These are phyloP conservation scores for Phytophthora macrochlamydospora DNA, from an alignment of 352 stramenopile genomes.

Conservation along the genomic window DNA sequence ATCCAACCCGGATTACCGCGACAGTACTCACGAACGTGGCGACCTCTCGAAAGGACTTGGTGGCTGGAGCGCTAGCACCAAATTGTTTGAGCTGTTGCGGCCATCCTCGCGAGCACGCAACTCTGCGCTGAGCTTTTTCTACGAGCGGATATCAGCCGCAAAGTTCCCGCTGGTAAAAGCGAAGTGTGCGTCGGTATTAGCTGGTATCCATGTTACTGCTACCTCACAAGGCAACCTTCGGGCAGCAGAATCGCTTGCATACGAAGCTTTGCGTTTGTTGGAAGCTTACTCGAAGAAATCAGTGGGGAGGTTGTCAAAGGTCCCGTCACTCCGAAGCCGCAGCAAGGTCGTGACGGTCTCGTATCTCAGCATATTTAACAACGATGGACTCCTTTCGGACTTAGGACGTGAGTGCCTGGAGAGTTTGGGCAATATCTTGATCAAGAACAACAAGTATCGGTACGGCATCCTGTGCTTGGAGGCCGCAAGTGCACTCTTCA, in stretches of 20 bases:
- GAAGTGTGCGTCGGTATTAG: slow-evolving; percentile 69
- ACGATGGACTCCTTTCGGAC: slow-evolving; percentile 75
- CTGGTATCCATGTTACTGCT: slow-evolving; percentile 52
- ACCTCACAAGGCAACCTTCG: slow-evolving; percentile 57
- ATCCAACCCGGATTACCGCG: slow-evolving; percentile 38
- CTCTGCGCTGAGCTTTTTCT: slow-evolving; percentile 60
- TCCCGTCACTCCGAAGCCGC: slow-evolving; percentile 16
- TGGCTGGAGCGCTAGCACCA: slow-evolving; percentile 47
- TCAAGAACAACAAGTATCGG: slow-evolving; percentile 88
- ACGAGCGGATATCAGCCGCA: slow-evolving; percentile 50
- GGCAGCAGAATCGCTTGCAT: slow-evolving; percentile 69
- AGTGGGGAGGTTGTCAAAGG: slow-evolving; percentile 26
- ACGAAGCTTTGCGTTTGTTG: slow-evolving; percentile 77
- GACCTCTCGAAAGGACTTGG: slow-evolving; percentile 50
- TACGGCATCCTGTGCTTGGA: slow-evolving; percentile 84
- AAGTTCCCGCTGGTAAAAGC: slow-evolving; percentile 75
- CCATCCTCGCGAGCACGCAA: slow-evolving; percentile 45
- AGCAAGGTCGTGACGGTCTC: slow-evolving; percentile 18
- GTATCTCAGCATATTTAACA: slow-evolving; percentile 73
- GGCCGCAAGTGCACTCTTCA: slow-evolving; percentile 63
- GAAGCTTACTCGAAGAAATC: slow-evolving; percentile 55
- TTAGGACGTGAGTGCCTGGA: slow-evolving; percentile 76
- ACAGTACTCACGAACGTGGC: slow-evolving; percentile 39
- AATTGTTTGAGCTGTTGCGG: slow-evolving; percentile 58
- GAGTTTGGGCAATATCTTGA: slow-evolving; percentile 75